Evolutionary conservation across 2,329 filamentous ascomycete genomes (phyloP).

Genomic region (Claviceps monticola): DNA sequence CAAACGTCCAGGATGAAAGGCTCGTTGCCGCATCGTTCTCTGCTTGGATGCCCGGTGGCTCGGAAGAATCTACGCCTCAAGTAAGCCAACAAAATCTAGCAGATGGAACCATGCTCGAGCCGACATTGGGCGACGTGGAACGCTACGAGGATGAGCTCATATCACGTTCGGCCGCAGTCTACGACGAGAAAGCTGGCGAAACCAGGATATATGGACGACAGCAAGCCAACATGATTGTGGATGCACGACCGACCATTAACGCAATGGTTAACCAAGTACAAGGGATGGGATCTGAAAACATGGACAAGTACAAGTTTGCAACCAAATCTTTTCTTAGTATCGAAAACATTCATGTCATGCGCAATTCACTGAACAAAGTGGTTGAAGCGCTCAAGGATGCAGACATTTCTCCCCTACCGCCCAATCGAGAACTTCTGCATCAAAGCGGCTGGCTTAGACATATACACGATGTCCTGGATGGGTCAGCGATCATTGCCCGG

Average conservation of each 20-base stretch:
- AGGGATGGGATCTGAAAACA: conserved; percentile 89
- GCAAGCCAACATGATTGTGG: conserved; percentile 87
- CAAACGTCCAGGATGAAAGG: conserved; percentile 91
- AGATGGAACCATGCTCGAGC: conserved; percentile 21
- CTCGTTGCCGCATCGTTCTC: conserved; percentile 83
- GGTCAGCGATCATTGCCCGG: conserved; percentile 68
- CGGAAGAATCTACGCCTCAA: conserved; percentile 20
- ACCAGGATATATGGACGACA: conserved; percentile 76
- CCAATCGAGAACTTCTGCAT: conserved; percentile 64
- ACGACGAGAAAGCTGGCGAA: conserved; percentile 46
- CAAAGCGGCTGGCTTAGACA: conserved; percentile 89
- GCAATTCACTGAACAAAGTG: conserved; percentile 75
- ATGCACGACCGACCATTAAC: conserved; percentile 87
- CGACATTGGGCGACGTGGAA: conserved; percentile 48
- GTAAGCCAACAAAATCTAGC: conserved; percentile 38
- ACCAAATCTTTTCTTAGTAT: conserved; percentile 89
- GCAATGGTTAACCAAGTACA: conserved; percentile 88
- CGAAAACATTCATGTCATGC: conserved; percentile 98
- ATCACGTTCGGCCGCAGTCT: conserved; percentile 22
- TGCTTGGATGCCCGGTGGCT: conserved; percentile 19
- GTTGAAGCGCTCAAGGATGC: conserved; percentile 85
- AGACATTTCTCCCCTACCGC: conserved; percentile 70
- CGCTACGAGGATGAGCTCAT: conserved; percentile 56
- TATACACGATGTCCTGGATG: conserved; percentile 70
- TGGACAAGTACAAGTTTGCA: conserved; percentile 91